A percentile compares a stretch with the other conserved stretches of the same genome.
Evolutionary conservation across 1,139 yeast species (phyloP).

Genomic region (Pichia sp.): DNA sequence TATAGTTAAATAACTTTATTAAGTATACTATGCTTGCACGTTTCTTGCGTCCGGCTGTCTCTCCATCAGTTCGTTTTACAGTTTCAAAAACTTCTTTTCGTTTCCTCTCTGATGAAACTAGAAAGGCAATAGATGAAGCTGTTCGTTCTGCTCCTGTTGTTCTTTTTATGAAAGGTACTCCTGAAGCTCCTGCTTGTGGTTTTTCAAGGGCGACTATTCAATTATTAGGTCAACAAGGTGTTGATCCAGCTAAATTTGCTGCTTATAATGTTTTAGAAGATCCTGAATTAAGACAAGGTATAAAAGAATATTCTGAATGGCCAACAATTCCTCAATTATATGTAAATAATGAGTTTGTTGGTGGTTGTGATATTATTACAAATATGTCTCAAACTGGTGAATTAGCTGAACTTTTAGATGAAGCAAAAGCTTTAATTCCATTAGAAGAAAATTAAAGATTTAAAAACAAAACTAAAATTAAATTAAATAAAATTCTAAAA

Average conservation of each 20-base stretch:
- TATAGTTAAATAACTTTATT: not conserved
- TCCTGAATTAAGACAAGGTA: constrained; percentile 83
- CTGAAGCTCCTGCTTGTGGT: constrained; percentile 97
- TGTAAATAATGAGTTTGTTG: constrained; percentile 77
- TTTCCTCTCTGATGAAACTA: constrained; percentile 70
- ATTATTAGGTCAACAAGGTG: constrained; percentile 92
- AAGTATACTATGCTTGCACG: not conserved
- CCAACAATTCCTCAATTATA: constrained; percentile 75
- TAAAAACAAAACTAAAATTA: no score
- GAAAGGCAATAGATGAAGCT: constrained; percentile 77
- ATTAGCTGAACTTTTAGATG: constrained; percentile 73
- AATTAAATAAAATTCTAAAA: no score
- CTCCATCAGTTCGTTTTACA: constrained; percentile 11
- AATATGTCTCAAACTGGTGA: constrained; percentile 93
- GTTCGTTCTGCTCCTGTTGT: constrained; percentile 89
- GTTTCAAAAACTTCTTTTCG: constrained; percentile 30
- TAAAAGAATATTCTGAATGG: constrained; percentile 94
- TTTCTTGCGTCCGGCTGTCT: not conserved
- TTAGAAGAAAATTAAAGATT: constrained; percentile 37
- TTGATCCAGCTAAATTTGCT: constrained; percentile 91
- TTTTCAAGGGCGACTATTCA: constrained; percentile 93
- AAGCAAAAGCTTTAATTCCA: constrained; percentile 72
- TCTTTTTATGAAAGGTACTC: constrained; percentile 93
- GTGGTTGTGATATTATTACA: constrained; percentile 94
- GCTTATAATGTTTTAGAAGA: constrained; percentile 97